Percentiles rank a stretch among this genome's conserved stretches.
phyloP scores from a whole-genome alignment of 1,284 basidiomycete genomes.

The Microbotryomycetes sp. region DNA sequence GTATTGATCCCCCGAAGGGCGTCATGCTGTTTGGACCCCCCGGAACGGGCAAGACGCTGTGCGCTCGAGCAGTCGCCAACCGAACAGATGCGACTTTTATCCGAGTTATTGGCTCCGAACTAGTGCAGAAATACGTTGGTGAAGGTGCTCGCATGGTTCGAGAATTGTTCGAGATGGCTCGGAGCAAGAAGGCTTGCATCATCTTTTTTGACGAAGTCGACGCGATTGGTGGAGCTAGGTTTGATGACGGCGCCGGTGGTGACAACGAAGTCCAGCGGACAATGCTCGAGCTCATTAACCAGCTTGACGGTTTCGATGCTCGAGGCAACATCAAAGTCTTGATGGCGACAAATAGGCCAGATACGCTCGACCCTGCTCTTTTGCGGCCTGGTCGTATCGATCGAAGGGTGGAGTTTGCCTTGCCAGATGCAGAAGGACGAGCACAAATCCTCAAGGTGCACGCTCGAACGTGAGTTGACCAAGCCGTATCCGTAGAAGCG shows the following conservation, averaged over 20 bases:
- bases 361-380: slow-evolving; percentile 94
- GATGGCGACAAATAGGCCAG: slow-evolving; percentile 99
- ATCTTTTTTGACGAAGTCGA: slow-evolving; percentile 99
- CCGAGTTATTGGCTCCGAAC: slow-evolving; percentile 95
- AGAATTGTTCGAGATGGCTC: slow-evolving; percentile 98
- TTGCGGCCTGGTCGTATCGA: slow-evolving; percentile 94
- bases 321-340: slow-evolving; percentile 99
- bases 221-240: slow-evolving; percentile 96
- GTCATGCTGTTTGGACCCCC: slow-evolving; percentile 92
- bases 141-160: slow-evolving; percentile 99
- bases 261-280: slow-evolving; percentile 99
- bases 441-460: slow-evolving; percentile 97
- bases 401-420: slow-evolving; percentile 87
- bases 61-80: slow-evolving; percentile 96
- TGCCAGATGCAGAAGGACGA: slow-evolving; percentile 93
- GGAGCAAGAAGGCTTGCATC: slow-evolving; percentile 98
- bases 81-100: slow-evolving; percentile 99
- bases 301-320: slow-evolving; percentile 96
- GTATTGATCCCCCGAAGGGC: slow-evolving; percentile 98
- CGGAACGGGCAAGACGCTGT: slow-evolving; percentile 97
- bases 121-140: slow-evolving; percentile 99
- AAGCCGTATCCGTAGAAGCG: too few species aligned
- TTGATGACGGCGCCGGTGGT: slow-evolving; percentile 97
- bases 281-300: slow-evolving; percentile 99
- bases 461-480: slow-evolving; percentile 66